A percentile compares a stretch with the other conserved stretches of the same genome.
Conservation (phyloP, 176 grass and related monocot species). For the Triticum urartu region DNA sequence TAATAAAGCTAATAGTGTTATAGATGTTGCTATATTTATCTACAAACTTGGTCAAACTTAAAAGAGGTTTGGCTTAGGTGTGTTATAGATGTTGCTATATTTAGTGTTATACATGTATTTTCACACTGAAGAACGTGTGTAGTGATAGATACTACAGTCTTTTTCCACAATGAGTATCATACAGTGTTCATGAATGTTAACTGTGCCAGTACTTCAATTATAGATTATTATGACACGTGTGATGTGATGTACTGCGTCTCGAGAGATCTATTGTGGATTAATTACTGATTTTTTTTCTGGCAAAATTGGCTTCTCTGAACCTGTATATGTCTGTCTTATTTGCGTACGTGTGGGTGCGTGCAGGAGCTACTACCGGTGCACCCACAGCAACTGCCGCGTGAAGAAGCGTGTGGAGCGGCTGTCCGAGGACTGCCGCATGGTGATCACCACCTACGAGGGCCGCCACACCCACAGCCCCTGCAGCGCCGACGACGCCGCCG, state of each 20-base stretch:
- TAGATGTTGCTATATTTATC: too few species aligned
- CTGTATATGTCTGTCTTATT: neutral
- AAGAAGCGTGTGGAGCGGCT: conserved; percentile 96
- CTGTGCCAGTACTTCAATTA: too few species aligned
- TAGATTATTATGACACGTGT: neutral
- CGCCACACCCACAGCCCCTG: conserved; percentile 84
- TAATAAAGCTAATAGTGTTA: too few species aligned
- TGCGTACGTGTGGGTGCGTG: neutral
- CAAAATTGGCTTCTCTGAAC: neutral
- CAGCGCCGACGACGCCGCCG: conserved; percentile 53
- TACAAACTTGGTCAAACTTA: too few species aligned
- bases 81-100: too few species aligned
- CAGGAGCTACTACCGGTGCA: conserved; percentile 98
- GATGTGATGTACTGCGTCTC: neutral
- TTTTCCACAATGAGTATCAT: too few species aligned
- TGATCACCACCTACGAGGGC: conserved; percentile 96
- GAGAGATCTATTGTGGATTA: neutral
- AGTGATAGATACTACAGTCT: too few species aligned
- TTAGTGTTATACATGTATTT: too few species aligned
- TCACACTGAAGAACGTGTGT: too few species aligned
- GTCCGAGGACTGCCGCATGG: conserved; percentile 94
- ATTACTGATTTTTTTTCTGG: neutral
- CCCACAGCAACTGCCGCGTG: conserved; percentile 92
- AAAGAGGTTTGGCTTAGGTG: too few species aligned
- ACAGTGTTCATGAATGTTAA: too few species aligned